Conservation (phyloP, 2,329 filamentous ascomycete species). For the Malbranchea cinnamomea region DNA sequence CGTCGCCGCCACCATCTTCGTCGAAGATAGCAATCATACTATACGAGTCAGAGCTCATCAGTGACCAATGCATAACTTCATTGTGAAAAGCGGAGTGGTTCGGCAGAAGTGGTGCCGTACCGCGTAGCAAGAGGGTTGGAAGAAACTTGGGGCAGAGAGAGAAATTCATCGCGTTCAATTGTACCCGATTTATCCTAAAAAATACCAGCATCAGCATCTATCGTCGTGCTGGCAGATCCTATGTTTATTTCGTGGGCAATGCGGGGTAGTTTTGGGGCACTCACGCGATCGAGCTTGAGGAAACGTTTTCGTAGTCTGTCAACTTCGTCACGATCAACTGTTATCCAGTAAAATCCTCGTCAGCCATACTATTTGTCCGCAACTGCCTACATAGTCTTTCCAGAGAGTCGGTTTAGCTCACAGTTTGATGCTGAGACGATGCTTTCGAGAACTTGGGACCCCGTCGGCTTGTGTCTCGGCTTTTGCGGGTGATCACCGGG, state of each 20-base stretch:
- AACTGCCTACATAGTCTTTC: conserved; percentile 1
- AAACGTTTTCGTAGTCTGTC: conserved; percentile 92
- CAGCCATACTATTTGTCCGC: background rate
- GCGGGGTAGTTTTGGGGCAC: conserved; percentile 2
- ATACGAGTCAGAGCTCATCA: conserved; percentile 7
- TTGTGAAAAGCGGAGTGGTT: no score
- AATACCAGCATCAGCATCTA: no score
- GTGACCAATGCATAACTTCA: background rate
- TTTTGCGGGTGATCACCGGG: conserved; percentile 28
- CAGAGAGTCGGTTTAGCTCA: conserved; percentile 31
- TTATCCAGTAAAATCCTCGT: conserved; percentile 8
- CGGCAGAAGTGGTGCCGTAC: conserved; percentile 35
- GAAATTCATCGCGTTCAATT: conserved; percentile 96
- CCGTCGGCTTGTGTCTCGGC: conserved; percentile 32
- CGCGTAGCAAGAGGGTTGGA: conserved; percentile 94
- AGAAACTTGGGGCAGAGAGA: conserved; percentile 91
- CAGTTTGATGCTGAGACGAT: conserved; percentile 96
- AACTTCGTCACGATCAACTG: conserved; percentile 94
- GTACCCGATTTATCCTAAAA: conserved; percentile 87
- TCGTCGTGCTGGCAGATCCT: no score
- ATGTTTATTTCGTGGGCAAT: background rate
- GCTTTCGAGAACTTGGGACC: conserved; percentile 67
- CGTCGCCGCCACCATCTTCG: conserved; percentile 92
- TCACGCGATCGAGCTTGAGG: conserved; percentile 96
- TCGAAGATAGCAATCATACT: conserved; percentile 99